Conservation (phyloP, 2,329 filamentous ascomycete species). For the Alternaria panax region DNA sequence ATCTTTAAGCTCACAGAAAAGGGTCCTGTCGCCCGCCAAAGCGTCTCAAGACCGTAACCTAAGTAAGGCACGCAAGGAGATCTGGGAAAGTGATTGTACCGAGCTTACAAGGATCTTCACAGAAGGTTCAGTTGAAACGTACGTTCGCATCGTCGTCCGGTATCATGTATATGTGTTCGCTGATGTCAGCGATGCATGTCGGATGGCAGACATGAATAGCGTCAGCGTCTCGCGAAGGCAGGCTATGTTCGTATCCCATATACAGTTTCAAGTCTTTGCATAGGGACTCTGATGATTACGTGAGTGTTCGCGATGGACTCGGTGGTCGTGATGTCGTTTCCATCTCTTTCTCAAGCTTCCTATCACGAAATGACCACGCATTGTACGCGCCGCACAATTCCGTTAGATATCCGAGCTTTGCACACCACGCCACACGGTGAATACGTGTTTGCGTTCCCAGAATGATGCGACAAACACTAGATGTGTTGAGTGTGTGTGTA, state of each 20-base stretch:
- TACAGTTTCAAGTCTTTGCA: neutral
- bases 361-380: neutral
- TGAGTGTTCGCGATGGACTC: neutral
- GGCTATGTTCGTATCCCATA: neutral
- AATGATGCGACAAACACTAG: neutral
- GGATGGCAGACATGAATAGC: neutral
- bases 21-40: neutral
- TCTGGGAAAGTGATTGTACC: neutral
- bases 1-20: neutral
- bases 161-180: neutral
- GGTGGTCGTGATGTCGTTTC: neutral
- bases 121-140: neutral
- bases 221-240: neutral
- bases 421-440: neutral
- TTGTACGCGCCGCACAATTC: neutral
- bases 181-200: neutral
- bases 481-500: neutral
- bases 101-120: neutral
- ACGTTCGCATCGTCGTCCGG: neutral
- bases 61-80: neutral
- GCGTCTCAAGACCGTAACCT: accelerated
- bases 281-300: neutral
- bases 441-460: neutral
- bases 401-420: neutral
- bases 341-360: neutral